Base-by-base conservation (phyloP, 2,329 filamentous ascomycete species). In the Scytalidium lignicola region DNA sequence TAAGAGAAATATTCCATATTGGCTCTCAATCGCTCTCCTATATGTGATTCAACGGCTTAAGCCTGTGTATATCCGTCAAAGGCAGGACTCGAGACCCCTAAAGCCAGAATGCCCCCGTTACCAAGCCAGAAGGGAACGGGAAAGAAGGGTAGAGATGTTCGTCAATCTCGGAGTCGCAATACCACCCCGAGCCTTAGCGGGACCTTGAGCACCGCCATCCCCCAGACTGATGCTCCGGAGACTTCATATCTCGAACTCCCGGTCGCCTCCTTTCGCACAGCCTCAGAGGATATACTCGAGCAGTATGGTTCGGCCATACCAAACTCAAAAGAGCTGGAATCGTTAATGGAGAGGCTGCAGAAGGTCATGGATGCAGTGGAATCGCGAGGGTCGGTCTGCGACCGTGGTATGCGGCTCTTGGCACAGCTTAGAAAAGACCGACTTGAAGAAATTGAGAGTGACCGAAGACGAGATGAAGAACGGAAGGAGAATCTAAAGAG, bases 151-250 rank as follows among this genome's bases (percentile, higher is more conserved):
- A 75, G 75, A 57, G 77, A 78, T 58, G 77, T 82, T 53, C 69
- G 73, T 46, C 82, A 83, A 58, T 86, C 84, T 58, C 76, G 81
- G 53, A 90, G 86, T 64, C 84, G 88, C 62, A 91, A 90, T 67
- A 88, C 86, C 29, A 92, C 88, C 15, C 88, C 88, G 29, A 78
- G 80, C 61, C 76, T 63, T 8, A 51, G 48, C 6, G 54, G 51
- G 42, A 32, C 55, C 17, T 48, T 50, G 50, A 61, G 54, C 51
- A 57, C 51, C 55, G 52, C 82, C 37, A 79, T 79, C 2, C 73
- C 76, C 4, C 72, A 78, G 58, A 73, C 80, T 49, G 70, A 71
- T 17, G 45, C 51, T 17, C 54, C 78, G 60, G 75, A 80, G 51
- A 80, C 83, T 19, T 78, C 86, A 49, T 86, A 85, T 63, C 78